These are phyloP conservation scores for Ascochyta koolunga DNA, from an alignment of 2,329 filamentous ascomycete species.

Conservation along the genomic window DNA sequence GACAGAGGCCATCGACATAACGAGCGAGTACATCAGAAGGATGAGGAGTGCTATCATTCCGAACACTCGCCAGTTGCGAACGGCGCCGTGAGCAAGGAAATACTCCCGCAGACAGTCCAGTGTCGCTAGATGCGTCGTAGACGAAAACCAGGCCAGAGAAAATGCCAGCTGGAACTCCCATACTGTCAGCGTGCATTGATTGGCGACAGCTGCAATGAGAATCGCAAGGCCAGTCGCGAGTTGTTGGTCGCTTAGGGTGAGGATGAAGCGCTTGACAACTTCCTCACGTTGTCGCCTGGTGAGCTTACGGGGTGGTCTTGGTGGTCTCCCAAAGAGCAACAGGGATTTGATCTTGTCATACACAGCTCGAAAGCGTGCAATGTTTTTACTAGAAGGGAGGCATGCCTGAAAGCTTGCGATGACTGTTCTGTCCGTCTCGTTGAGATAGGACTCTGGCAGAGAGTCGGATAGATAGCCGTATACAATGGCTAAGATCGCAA, in stretches of 20 bases:
- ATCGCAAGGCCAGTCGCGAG: slow-evolving; percentile 29
- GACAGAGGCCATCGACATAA: slow-evolving; percentile 3
- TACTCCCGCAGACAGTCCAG: slow-evolving; percentile 23
- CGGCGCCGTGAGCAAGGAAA: slow-evolving; percentile 12
- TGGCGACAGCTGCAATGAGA: slow-evolving; percentile 23
- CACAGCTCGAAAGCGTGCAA: neutral
- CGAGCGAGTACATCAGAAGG: slow-evolving; percentile 5
- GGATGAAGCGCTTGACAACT: slow-evolving; percentile 30
- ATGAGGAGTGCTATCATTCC: slow-evolving; percentile 14
- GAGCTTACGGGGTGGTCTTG: slow-evolving; percentile 6
- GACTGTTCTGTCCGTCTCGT: slow-evolving; percentile 17
- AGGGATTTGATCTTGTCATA: neutral
- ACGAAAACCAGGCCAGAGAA: slow-evolving; percentile 33
- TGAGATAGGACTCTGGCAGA: slow-evolving; percentile 16
- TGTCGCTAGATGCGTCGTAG: slow-evolving; percentile 30
- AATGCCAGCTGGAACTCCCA: slow-evolving; percentile 23
- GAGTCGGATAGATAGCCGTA: slow-evolving; percentile 25
- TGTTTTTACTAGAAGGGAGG: neutral
- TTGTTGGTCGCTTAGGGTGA: slow-evolving; percentile 35
- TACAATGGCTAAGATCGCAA: slow-evolving; percentile 21
- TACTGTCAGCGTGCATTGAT: slow-evolving; percentile 23
- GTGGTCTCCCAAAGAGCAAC: neutral
- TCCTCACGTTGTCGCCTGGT: slow-evolving; percentile 17
- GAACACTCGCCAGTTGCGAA: slow-evolving; percentile 19
- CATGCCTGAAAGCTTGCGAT: slow-evolving; percentile 16